Evolutionary conservation across 768 basidiomycete genomes (phyloP).

Genomic region (Chalciporus sphaerocephalus): DNA sequence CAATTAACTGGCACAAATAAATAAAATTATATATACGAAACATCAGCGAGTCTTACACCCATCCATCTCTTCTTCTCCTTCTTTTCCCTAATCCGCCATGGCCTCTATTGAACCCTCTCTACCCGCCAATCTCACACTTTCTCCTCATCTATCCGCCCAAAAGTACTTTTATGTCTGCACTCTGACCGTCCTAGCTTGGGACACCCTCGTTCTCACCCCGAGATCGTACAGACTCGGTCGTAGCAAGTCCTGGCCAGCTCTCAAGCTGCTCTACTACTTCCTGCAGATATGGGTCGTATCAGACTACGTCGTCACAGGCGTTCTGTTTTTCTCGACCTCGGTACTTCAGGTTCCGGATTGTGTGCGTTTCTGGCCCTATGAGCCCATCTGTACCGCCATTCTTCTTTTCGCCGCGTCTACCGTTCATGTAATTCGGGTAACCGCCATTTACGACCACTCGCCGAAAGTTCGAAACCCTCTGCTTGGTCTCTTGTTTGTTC

Average conservation of each 20-base stretch:
- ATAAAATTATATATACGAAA: slow-evolving; percentile 9
- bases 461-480: slow-evolving; percentile 51
- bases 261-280: slow-evolving; percentile 75
- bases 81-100: background rate
- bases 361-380: slow-evolving; percentile 72
- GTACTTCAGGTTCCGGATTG: slow-evolving; percentile 55
- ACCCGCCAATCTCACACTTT: slow-evolving; percentile 60
- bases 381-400: slow-evolving; percentile 80
- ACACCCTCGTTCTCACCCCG: slow-evolving; percentile 79
- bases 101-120: slow-evolving; percentile 5
- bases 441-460: slow-evolving; percentile 68
- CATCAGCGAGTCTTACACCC: background rate
- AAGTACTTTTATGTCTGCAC: slow-evolving; percentile 91
- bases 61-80: background rate
- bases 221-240: slow-evolving; percentile 70
- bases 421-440: slow-evolving; percentile 73
- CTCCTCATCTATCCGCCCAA: slow-evolving; percentile 77
- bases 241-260: slow-evolving; percentile 62
- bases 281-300: slow-evolving; percentile 72
- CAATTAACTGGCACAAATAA: no score
- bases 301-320: slow-evolving; percentile 75
- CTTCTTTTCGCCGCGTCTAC: slow-evolving; percentile 67
- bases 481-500: slow-evolving; percentile 56
- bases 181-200: slow-evolving; percentile 86
- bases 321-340: slow-evolving; percentile 79